These are phyloP conservation scores for Trichophyton mentagrophytes DNA, from an alignment of 2,329 filamentous ascomycete genomes.

Conservation along the genomic window DNA sequence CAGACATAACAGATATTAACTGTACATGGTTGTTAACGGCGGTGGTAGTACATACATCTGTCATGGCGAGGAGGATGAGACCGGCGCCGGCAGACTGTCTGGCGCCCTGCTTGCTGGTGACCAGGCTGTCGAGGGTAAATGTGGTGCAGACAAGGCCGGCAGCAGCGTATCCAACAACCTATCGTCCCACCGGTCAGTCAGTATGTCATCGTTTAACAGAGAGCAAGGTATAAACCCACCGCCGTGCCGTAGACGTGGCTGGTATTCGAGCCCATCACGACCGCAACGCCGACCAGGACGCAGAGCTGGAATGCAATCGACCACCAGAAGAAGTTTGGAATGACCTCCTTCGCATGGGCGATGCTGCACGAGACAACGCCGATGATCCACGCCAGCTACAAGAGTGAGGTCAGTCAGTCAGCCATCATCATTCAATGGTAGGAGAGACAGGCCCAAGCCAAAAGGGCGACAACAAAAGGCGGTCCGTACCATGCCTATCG, in stretches of 20 bases:
- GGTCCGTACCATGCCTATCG: constrained; percentile 62
- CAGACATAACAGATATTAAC: no score
- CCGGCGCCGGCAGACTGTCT: constrained; percentile 81
- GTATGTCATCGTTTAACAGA: background rate
- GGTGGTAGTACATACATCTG: constrained; percentile 52
- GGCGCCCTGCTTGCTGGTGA: constrained; percentile 59
- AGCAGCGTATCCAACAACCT: constrained; percentile 73
- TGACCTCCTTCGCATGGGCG: constrained; percentile 45
- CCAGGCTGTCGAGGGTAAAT: constrained; percentile 70
- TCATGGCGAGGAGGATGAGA: constrained; percentile 87
- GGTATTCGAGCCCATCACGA: constrained; percentile 73
- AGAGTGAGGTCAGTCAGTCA: background rate
- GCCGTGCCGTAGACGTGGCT: constrained; percentile 85
- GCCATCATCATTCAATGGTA: background rate
- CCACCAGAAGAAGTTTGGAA: constrained; percentile 91
- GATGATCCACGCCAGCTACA: constrained; percentile 86
- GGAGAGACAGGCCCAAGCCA: background rate
- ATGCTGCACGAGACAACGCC: constrained; percentile 78
- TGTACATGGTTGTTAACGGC: background rate
- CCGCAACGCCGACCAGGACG: constrained; percentile 63
- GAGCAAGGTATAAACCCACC: constrained; percentile 32
- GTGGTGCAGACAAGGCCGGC: constrained; percentile 75
- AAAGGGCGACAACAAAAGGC: background rate
- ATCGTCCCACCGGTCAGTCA: constrained; percentile 18
- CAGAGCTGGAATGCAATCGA: constrained; percentile 73